Conservation (phyloP, 495 filamentous ascomycete genomes). For the Penicillium desertorum region DNA sequence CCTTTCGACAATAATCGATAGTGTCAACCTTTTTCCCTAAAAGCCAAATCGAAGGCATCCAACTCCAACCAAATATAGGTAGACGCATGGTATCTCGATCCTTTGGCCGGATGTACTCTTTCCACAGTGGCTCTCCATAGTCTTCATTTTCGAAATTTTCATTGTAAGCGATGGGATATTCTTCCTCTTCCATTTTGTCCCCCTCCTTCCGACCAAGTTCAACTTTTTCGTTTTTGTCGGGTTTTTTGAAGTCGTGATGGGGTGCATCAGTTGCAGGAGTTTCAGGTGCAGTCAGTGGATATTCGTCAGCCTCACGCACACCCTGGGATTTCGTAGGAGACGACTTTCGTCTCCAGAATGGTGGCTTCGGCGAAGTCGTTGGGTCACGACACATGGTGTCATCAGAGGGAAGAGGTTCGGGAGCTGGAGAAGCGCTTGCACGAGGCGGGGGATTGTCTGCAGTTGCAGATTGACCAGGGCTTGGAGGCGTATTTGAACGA, state of each 20-base stretch:
- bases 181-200: slow-evolving; percentile 41
- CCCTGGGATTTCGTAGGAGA: slow-evolving; percentile 32
- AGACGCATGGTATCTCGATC: slow-evolving; percentile 85
- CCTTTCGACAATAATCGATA: slow-evolving; percentile 86
- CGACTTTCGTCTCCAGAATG: slow-evolving; percentile 48
- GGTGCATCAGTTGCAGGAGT: slow-evolving; percentile 24
- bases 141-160: slow-evolving; percentile 63
- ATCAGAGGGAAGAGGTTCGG: background rate
- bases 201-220: slow-evolving; percentile 33
- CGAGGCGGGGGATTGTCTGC: slow-evolving; percentile 8
- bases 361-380: slow-evolving; percentile 34
- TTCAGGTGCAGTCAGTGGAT: slow-evolving; percentile 41
- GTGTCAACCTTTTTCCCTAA: slow-evolving; percentile 92
- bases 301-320: slow-evolving; percentile 35
- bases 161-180: slow-evolving; percentile 73
- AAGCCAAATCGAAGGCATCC: slow-evolving; percentile 76
- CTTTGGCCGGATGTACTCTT: slow-evolving; percentile 73
- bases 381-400: slow-evolving; percentile 8
- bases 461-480: slow-evolving; percentile 8
- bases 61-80: slow-evolving; percentile 75
- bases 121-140: slow-evolving; percentile 70
- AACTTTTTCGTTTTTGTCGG: slow-evolving; percentile 22
- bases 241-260: slow-evolving; percentile 20
- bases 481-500: slow-evolving; percentile 6
- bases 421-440: slow-evolving; percentile 4